phyloP scores from a whole-genome alignment of 2,329 filamentous ascomycete genomes.

The Neopestalotiopsis clavispora region DNA sequence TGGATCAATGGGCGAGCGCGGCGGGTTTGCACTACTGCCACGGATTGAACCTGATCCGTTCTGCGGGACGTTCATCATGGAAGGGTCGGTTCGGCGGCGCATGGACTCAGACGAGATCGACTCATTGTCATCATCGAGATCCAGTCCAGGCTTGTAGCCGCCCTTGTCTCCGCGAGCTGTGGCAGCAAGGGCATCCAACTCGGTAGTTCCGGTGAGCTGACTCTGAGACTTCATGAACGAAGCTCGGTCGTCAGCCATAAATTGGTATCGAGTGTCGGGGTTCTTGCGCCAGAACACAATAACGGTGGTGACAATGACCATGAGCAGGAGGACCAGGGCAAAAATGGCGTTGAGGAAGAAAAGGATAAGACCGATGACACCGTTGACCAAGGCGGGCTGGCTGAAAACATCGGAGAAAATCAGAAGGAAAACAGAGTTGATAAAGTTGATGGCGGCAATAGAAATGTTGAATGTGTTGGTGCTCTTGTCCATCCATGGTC shows the following conservation, averaged over 20 bases:
- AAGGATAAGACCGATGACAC: slow-evolving; percentile 83
- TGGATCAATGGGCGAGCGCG: slow-evolving; percentile 54
- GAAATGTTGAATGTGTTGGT: slow-evolving; percentile 90
- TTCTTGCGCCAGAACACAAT: slow-evolving; percentile 82
- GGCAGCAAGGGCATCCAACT: slow-evolving; percentile 81
- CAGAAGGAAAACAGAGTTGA: slow-evolving; percentile 80
- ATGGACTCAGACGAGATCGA: slow-evolving; percentile 64
- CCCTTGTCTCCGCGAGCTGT: slow-evolving; percentile 78
- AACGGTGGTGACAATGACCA: slow-evolving; percentile 71
- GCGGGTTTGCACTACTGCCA: slow-evolving; percentile 32
- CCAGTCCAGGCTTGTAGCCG: slow-evolving; percentile 60
- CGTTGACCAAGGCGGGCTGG: slow-evolving; percentile 77
- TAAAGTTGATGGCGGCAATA: slow-evolving; percentile 80
- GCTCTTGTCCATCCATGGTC: slow-evolving; percentile 96
- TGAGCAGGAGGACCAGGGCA: slow-evolving; percentile 74
- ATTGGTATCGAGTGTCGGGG: slow-evolving; percentile 84
- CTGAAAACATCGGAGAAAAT: slow-evolving; percentile 84
- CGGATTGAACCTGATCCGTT: slow-evolving; percentile 20
- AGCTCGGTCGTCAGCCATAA: slow-evolving; percentile 86
- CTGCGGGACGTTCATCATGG: slow-evolving; percentile 19
- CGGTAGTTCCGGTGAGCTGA: slow-evolving; percentile 70
- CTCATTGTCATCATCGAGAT: slow-evolving; percentile 73
- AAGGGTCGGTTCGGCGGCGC: slow-evolving; percentile 42
- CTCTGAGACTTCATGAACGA: slow-evolving; percentile 91
- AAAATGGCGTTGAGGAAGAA: slow-evolving; percentile 83